Evolutionary conservation across 192 early-diverging fungal genomes (phyloP).

Genomic region (Endogone sp.): DNA sequence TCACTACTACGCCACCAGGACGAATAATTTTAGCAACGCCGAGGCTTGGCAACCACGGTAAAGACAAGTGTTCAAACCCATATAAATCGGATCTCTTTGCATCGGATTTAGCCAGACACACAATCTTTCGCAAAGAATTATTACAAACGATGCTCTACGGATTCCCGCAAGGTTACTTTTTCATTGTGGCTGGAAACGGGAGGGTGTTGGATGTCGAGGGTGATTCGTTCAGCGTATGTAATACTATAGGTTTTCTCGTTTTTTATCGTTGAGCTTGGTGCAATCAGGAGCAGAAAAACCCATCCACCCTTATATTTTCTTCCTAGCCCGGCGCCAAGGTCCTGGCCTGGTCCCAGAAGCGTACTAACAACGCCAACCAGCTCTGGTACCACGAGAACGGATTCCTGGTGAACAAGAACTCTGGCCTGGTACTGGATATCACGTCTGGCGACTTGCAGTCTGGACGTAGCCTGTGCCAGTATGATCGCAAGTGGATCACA

Average conservation of each 20-base stretch:
- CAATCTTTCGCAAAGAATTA: no score
- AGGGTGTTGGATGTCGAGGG: neutral
- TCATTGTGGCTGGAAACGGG: neutral
- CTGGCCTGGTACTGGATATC: constrained; percentile 29
- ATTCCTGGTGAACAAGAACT: constrained; percentile 31
- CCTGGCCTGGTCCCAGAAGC: no score
- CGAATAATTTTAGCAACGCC: no score
- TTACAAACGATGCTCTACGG: neutral
- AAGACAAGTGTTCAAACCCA: no score
- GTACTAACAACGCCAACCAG: constrained; percentile 12
- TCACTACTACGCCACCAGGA: no score
- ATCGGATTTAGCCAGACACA: neutral
- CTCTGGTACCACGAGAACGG: constrained; percentile 32
- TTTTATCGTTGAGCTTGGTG: no score
- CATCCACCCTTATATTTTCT: neutral
- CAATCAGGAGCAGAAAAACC: neutral
- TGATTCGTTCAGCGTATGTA: neutral
- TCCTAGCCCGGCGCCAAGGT: neutral
- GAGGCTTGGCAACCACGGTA: no score
- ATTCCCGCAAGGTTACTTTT: neutral
- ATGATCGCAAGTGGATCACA: constrained; percentile 23
- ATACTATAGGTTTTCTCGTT: neutral
- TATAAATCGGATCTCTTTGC: no score
- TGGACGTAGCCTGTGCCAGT: constrained; percentile 26
- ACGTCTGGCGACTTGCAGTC: constrained; percentile 22